Conservation (phyloP, 768 basidiomycete species). For the Russula dissimulans region DNA sequence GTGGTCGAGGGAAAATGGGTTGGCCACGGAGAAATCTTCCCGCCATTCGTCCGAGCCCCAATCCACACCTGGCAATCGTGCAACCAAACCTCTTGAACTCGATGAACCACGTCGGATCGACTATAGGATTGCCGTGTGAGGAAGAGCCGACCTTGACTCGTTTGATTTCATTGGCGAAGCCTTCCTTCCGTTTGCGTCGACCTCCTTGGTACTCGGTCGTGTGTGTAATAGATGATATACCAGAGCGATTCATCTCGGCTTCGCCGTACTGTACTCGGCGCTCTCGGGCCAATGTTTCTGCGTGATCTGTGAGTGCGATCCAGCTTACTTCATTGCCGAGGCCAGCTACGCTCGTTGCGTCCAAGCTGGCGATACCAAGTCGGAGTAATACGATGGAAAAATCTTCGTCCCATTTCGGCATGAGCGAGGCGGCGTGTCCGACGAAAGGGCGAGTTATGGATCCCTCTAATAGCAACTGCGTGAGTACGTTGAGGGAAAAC, state of each 20-base stretch:
- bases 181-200: constrained; percentile 25
- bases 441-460: constrained; percentile 50
- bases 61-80: constrained; percentile 8
- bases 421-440: constrained; percentile 34
- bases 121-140: constrained; percentile 31
- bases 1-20: not conserved
- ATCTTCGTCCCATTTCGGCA: constrained; percentile 59
- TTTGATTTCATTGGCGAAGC: constrained; percentile 45
- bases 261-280: constrained; percentile 25
- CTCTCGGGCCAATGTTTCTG: constrained; percentile 10
- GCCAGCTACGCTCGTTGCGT: constrained; percentile 62
- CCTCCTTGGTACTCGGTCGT: constrained; percentile 24
- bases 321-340: constrained; percentile 66
- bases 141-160: constrained; percentile 30
- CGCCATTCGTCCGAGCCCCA: constrained; percentile 6
- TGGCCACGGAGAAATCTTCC: constrained; percentile 14
- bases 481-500: constrained; percentile 48
- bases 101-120: constrained; percentile 34
- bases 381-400: constrained; percentile 63
- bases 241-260: constrained; percentile 34
- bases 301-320: constrained; percentile 27
- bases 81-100: constrained; percentile 25
- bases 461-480: constrained; percentile 59
- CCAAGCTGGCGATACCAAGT: constrained; percentile 65
- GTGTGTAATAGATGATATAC: constrained; percentile 33